Evolutionary conservation across 768 basidiomycete genomes (phyloP).

Genomic region (Baorangia bicolor): DNA sequence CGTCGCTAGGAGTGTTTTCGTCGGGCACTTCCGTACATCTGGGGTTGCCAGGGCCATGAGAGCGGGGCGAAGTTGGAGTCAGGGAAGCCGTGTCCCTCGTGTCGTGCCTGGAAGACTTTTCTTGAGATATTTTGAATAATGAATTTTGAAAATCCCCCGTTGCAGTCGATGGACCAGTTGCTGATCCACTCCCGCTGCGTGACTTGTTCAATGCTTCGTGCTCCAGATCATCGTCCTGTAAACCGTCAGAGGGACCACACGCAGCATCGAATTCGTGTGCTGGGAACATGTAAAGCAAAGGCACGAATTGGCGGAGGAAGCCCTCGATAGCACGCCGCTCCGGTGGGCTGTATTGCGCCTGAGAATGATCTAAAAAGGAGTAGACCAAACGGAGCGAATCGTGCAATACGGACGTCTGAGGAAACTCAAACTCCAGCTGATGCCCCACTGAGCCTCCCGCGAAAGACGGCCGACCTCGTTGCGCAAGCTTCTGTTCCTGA

Average conservation of each 20-base stretch:
- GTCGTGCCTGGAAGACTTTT: conserved; percentile 42
- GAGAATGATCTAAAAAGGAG: conserved; percentile 87
- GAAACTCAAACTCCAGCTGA: conserved; percentile 79
- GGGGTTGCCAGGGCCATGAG: conserved; percentile 1
- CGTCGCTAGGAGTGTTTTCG: conserved; percentile 37
- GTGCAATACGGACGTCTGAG: conserved; percentile 76
- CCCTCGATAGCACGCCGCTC: conserved; percentile 84
- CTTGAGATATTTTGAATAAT: conserved; percentile 72
- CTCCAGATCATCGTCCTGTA: conserved; percentile 37
- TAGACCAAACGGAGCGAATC: conserved; percentile 90
- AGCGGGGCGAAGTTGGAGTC: conserved; percentile 13
- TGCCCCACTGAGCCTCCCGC: conserved; percentile 50
- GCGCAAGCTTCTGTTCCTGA: conserved; percentile 44
- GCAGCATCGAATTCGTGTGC: conserved; percentile 65
- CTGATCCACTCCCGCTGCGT: conserved; percentile 44
- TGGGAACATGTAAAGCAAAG: conserved; percentile 72
- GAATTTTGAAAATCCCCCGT: conserved; percentile 77
- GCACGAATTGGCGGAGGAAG: conserved; percentile 83
- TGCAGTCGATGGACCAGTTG: conserved; percentile 47
- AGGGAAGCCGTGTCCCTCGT: conserved; percentile 32
- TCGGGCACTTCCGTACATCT: not conserved
- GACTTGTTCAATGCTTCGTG: conserved; percentile 23
- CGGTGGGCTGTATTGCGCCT: conserved; percentile 64
- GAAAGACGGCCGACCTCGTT: conserved; percentile 36
- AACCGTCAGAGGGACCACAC: conserved; percentile 54